A percentile compares a stretch with the other conserved stretches of the same genome.
Conservation (phyloP, 768 basidiomycete species). For the Suillus variegatus region DNA sequence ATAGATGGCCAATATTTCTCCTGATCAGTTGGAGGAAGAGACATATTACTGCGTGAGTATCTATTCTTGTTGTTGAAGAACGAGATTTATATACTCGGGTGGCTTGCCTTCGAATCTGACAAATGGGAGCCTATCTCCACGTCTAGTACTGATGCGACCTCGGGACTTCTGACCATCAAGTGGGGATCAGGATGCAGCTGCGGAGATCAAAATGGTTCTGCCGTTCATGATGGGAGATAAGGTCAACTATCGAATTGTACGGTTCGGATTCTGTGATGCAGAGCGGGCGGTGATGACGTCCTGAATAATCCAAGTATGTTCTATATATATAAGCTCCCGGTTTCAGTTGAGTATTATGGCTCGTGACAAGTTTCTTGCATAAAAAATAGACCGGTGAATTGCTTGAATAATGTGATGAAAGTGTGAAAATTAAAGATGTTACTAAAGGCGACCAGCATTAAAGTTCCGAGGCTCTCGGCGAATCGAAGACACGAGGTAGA, state of each 20-base stretch:
- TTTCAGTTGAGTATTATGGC: background rate
- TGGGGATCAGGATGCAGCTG: too few species aligned
- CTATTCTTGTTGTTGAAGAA: too few species aligned
- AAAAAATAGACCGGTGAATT: background rate
- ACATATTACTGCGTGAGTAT: too few species aligned
- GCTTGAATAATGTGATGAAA: background rate
- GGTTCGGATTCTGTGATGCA: background rate
- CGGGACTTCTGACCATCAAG: too few species aligned
- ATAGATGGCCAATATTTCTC: too few species aligned
- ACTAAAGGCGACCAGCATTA: background rate
- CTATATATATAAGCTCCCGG: too few species aligned
- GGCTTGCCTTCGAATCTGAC: too few species aligned
- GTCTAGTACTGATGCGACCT: too few species aligned
- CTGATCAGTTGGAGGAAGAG: too few species aligned
- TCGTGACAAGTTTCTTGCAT: background rate
- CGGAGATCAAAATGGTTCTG: too few species aligned
- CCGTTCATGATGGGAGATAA: background rate
- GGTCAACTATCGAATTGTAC: background rate
- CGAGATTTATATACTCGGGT: too few species aligned
- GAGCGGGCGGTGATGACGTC: background rate
- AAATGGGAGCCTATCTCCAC: too few species aligned
- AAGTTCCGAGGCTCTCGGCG: background rate
- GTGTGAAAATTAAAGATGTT: background rate
- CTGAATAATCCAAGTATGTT: background rate
- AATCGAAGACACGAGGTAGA: background rate